Base-by-base conservation (phyloP, 176 grass and related monocot genomes). In the Calamus simplicifolius region DNA sequence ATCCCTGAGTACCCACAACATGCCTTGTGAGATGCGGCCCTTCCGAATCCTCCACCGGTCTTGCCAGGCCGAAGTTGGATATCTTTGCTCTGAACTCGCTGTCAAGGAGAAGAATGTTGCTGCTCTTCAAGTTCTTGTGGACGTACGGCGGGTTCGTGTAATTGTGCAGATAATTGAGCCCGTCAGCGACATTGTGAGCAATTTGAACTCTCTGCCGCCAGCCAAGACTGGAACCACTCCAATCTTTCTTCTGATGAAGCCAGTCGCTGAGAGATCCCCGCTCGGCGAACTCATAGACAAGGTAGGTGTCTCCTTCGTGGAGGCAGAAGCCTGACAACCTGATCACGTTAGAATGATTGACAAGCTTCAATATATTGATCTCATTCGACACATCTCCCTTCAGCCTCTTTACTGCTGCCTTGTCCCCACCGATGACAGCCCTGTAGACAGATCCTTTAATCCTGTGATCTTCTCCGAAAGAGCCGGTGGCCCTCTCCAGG, bases 111-210 rank as follows among this genome's bases (percentile, higher is more conserved):
- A 95, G 79, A 21, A 95, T 52, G 71, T 88, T 85, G 78, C 58
- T 83, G 78, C 68, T 85, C 68, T 95, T 82, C 30, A 95, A 58
- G 30, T 88, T 95, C 77, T 95, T 88, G 68, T 95, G 89, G 43
- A 95, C 73, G 59, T 80, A 95, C 16, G 81, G 78, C 54, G 85
- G 85, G 50, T 27, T 82, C 5, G 72, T 75, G 78, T 85, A 88
- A 78, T 95, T 55, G 78, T 95, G 89, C 25, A 95, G 84, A 75
- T 95, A 95, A 51, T 80, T 77, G 52, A 95, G 79, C 27, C 81
- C 89, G 17, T 88, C 78, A 2, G 89, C 78, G 6, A 80, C 75
- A 68, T 88, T 85, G 59, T 79, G 61, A 18, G 81, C 80, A 49
- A 71, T 74, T 79, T 79, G 81, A 38, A 95, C 79, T 5, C 89